phyloP scores from a whole-genome alignment of 1,284 basidiomycete species.

The Lentinus polychrous region DNA sequence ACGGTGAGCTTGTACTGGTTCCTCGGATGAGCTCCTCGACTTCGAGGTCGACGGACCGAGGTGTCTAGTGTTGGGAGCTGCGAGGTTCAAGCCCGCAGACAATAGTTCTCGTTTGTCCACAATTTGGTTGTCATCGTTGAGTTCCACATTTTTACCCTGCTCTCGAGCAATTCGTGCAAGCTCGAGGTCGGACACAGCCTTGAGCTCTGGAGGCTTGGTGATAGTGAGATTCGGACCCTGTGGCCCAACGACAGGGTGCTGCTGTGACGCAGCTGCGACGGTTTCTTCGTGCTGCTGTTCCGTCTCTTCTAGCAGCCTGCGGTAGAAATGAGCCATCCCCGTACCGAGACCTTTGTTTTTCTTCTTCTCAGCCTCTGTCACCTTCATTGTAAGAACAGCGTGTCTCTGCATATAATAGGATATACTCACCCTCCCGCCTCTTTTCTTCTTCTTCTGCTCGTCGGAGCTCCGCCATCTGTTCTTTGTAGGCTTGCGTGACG shows the following conservation, averaged over 20 bases:
- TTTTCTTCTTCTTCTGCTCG: slow-evolving; percentile 89
- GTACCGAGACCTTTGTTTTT: slow-evolving; percentile 46
- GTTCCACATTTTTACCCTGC: slow-evolving; percentile 83
- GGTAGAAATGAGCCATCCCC: slow-evolving; percentile 86
- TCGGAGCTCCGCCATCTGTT: slow-evolving; percentile 90
- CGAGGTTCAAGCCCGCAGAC: slow-evolving; percentile 86
- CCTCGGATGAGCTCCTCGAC: slow-evolving; percentile 22
- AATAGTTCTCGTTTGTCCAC: slow-evolving; percentile 94
- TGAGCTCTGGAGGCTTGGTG: slow-evolving; percentile 57
- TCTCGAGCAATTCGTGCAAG: slow-evolving; percentile 61
- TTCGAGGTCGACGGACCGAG: slow-evolving; percentile 36
- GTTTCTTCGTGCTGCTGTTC: slow-evolving; percentile 81
- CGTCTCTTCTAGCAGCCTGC: slow-evolving; percentile 73
- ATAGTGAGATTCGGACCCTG: slow-evolving; percentile 66
- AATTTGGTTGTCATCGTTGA: slow-evolving; percentile 97
- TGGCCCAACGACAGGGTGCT: slow-evolving; percentile 55
- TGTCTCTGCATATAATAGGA: background rate
- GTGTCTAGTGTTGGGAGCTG: slow-evolving; percentile 70
- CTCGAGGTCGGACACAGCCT: slow-evolving; percentile 60
- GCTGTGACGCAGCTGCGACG: slow-evolving; percentile 56
- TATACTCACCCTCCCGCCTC: slow-evolving; percentile 63
- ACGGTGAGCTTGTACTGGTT: slow-evolving; percentile 43
- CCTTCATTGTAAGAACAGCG: slow-evolving; percentile 1
- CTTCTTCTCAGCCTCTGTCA: slow-evolving; percentile 58
- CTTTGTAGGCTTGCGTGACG: slow-evolving; percentile 96